Evolutionary conservation across 768 basidiomycete species (phyloP).

Genomic region (Psilocybe sp.): DNA sequence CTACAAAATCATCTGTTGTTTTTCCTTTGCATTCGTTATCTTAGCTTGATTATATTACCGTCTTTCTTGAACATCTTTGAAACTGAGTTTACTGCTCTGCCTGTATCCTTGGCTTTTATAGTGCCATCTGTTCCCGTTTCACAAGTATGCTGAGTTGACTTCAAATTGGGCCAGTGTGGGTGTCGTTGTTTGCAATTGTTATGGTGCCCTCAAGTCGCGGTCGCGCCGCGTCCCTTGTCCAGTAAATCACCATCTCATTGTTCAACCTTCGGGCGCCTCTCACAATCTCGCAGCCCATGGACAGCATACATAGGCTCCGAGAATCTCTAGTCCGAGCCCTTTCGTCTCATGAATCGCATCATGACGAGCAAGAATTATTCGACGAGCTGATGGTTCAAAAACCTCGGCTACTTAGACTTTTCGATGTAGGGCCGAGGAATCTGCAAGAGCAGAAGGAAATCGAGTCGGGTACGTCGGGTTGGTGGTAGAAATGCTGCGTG

Average conservation of each 20-base stretch:
- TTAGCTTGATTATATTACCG: no score
- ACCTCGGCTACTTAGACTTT: conserved; percentile 57
- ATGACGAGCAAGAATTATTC: conserved; percentile 72
- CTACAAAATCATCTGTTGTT: no score
- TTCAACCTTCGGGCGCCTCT: conserved; percentile 8
- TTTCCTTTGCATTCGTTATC: no score
- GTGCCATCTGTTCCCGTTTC: neutral
- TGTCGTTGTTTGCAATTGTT: neutral
- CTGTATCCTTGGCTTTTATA: no score
- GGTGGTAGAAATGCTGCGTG: neutral
- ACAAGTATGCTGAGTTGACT: neutral
- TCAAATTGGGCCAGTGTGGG: neutral
- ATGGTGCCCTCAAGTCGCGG: neutral
- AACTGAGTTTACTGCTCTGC: no score
- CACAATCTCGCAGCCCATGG: conserved; percentile 37
- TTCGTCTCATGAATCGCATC: conserved; percentile 37
- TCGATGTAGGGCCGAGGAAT: conserved; percentile 62
- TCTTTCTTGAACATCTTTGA: no score
- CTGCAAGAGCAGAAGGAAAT: conserved; percentile 68
- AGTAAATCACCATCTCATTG: conserved; percentile 7
- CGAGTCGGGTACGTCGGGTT: conserved; percentile 49
- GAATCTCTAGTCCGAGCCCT: conserved; percentile 49
- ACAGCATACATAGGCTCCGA: conserved; percentile 56
- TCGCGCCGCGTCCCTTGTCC: neutral
- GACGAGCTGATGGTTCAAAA: conserved; percentile 71